Conservation (phyloP, 805 yeast species). For the Cyberlindnera veronae region DNA sequence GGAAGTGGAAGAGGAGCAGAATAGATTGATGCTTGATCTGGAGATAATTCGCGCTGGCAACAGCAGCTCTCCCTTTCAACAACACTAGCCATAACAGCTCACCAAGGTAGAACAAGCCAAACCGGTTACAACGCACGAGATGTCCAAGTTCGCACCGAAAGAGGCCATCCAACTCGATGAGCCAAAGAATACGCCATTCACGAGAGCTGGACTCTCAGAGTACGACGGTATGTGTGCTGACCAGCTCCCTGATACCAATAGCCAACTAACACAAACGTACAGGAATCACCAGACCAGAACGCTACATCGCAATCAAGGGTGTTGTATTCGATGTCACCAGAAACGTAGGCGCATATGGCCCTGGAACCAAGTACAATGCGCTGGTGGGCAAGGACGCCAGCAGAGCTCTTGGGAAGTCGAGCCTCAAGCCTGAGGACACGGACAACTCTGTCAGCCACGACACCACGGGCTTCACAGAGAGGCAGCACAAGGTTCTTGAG, state of each 20-base stretch:
- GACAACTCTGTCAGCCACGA: constrained; percentile 42
- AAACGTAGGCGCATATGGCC: constrained; percentile 68
- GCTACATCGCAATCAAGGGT: constrained; percentile 76
- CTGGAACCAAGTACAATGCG: constrained; percentile 67
- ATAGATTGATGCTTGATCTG: no score
- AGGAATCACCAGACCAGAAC: constrained; percentile 41
- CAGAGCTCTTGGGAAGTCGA: constrained; percentile 69
- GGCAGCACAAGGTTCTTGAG: constrained; percentile 57
- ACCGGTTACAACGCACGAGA: not conserved
- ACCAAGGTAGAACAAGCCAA: not conserved
- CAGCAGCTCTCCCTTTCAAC: no score
- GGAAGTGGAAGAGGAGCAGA: no score
- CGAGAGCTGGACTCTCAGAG: constrained; percentile 39
- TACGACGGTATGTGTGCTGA: constrained; percentile 40
- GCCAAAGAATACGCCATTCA: constrained; percentile 44
- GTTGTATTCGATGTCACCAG: constrained; percentile 72
- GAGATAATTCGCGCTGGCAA: no score
- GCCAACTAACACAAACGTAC: not conserved
- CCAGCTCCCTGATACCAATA: not conserved
- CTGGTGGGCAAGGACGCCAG: constrained; percentile 78
- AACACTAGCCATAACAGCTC: not conserved
- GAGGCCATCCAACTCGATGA: constrained; percentile 47
- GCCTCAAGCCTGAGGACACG: constrained; percentile 52
- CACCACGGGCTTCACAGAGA: constrained; percentile 49
- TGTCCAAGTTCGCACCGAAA: constrained; percentile 49